phyloP scores from a whole-genome alignment of 2,329 filamentous ascomycete genomes.

The Pleurostoma richardsiae region DNA sequence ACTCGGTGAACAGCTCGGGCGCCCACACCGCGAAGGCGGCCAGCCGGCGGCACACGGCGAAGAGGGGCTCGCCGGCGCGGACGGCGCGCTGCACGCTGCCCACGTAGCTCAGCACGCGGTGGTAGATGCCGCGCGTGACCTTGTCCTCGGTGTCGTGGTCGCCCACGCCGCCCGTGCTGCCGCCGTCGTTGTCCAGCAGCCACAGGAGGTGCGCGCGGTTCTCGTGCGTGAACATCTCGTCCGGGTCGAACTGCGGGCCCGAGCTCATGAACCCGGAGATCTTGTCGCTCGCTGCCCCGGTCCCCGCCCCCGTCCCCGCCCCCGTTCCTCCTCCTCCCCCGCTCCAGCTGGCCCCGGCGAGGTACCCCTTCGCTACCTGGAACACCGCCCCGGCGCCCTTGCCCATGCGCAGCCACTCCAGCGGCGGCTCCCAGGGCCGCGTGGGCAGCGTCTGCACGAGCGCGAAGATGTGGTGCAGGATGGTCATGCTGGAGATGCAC shows the following conservation, averaged over 20 bases:
- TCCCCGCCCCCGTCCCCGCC: conserved; percentile 3
- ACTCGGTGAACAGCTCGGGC: conserved; percentile 24
- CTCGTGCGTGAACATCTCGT: conserved; percentile 21
- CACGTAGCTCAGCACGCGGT: conserved; percentile 25
- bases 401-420: conserved; percentile 29
- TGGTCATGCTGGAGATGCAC: conserved; percentile 26
- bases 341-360: conserved; percentile 2
- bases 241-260: conserved; percentile 22
- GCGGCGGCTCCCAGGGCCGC: conserved; percentile 29
- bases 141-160: conserved; percentile 24
- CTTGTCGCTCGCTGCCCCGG: conserved; percentile 7
- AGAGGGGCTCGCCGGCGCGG: conserved; percentile 20
- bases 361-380: conserved; percentile 15
- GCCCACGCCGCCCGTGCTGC: conserved; percentile 12
- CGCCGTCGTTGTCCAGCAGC: conserved; percentile 23
- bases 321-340: neutral
- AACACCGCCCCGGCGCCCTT: conserved; percentile 27
- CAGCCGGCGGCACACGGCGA: conserved; percentile 24
- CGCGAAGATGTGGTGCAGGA: conserved; percentile 29
- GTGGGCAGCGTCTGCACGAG: conserved; percentile 28
- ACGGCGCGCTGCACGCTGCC: conserved; percentile 23
- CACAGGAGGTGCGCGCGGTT: conserved; percentile 22
- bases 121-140: conserved; percentile 19
- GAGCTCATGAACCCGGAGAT: conserved; percentile 20
- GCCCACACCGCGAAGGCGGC: conserved; percentile 28